These are phyloP conservation scores for Boletus bicolor DNA, from an alignment of 768 basidiomycete species.

Conservation along the genomic window DNA sequence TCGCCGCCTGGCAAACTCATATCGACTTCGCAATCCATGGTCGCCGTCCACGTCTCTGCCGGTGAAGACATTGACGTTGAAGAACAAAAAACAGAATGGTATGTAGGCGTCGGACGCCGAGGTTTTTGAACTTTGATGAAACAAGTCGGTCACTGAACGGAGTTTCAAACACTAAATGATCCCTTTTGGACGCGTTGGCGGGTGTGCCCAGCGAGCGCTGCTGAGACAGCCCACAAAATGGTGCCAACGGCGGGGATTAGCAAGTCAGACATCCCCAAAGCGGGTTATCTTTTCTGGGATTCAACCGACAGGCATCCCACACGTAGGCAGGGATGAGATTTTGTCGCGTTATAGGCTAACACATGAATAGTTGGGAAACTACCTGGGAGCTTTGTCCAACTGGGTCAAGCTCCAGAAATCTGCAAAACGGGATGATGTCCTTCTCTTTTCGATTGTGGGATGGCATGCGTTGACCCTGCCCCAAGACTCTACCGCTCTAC, in stretches of 20 bases:
- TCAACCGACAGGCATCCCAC: conserved; percentile 89
- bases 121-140: conserved; percentile 9
- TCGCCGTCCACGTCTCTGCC: not conserved
- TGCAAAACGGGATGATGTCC: conserved; percentile 52
- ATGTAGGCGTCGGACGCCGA: conserved; percentile 5
- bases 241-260: conserved; percentile 6
- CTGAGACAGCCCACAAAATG: not conserved
- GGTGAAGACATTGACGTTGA: conserved; percentile 3
- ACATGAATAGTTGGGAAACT: conserved; percentile 76
- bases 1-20: conserved; percentile 50
- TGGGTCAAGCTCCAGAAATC: conserved; percentile 80
- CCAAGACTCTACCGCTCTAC: conserved; percentile 68
- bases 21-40: conserved; percentile 18
- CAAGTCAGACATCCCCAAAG: conserved; percentile 5
- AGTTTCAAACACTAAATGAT: conserved; percentile 31
- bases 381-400: conserved; percentile 84
- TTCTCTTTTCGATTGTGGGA: conserved; percentile 87
- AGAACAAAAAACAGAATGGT: not conserved
- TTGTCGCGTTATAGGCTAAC: conserved; percentile 3
- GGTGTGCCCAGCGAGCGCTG: conserved; percentile 3
- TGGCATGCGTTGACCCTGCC: conserved; percentile 94
- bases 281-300: conserved; percentile 83
- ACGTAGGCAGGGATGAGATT: conserved; percentile 47
- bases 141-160: conserved; percentile 10
- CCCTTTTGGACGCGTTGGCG: conserved; percentile 8